phyloP scores from a whole-genome alignment of 192 early-diverging fungal genomes.

The Linnemannia elongata region DNA sequence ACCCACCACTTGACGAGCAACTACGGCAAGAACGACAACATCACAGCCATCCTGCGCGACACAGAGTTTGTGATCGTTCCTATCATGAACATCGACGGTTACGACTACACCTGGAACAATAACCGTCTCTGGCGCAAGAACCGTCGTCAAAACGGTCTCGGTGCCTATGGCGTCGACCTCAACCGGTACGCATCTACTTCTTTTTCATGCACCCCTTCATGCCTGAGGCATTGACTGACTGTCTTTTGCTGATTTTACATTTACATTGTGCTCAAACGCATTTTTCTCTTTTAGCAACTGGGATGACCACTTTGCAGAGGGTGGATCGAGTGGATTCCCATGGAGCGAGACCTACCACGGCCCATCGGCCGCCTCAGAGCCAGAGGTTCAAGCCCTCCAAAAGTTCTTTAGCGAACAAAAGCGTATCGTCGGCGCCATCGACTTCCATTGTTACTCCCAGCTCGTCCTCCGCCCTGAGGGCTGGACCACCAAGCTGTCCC shows the following conservation, averaged over 20 bases:
- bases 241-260: background rate
- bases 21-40: slow-evolving; percentile 53
- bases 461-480: slow-evolving; percentile 71
- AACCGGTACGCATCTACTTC: slow-evolving; percentile 60
- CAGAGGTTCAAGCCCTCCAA: slow-evolving; percentile 62
- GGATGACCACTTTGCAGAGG: slow-evolving; percentile 59
- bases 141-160: slow-evolving; percentile 45
- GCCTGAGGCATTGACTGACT: too few relatives aligned
- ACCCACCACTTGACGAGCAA: slow-evolving; percentile 55
- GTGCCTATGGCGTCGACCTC: slow-evolving; percentile 55
- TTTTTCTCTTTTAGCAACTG: slow-evolving; percentile 31
- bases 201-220: background rate
- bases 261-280: background rate
- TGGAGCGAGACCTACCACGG: slow-evolving; percentile 58
- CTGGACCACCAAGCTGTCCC: slow-evolving; percentile 28
- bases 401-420: slow-evolving; percentile 64
- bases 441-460: slow-evolving; percentile 72
- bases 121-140: slow-evolving; percentile 74
- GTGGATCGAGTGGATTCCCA: slow-evolving; percentile 51
- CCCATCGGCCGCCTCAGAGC: slow-evolving; percentile 57
- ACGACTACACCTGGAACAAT: slow-evolving; percentile 63
- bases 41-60: slow-evolving; percentile 57
- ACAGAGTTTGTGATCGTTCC: slow-evolving; percentile 70
- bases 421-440: slow-evolving; percentile 68
- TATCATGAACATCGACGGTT: slow-evolving; percentile 72